Base-by-base conservation (phyloP, 495 filamentous ascomycete species). In the Podospora didyma region DNA sequence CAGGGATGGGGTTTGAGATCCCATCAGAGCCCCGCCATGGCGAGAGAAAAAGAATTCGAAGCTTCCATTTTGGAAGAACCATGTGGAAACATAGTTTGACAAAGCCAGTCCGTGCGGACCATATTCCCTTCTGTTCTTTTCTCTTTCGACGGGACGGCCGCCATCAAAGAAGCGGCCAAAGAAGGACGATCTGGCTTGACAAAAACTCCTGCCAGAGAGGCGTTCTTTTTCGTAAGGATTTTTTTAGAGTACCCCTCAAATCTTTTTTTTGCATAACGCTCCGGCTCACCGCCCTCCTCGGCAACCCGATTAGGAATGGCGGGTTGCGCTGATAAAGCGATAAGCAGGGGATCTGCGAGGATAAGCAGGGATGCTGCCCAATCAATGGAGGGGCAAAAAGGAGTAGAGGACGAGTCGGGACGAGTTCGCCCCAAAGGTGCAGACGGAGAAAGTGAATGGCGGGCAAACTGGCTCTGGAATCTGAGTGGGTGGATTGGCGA, bases 201-300 rank as follows among this genome's bases (percentile, higher is more conserved):
- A 31, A 9, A 31, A 31, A 31, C 9, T 9, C 26, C 26, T 4
- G 26, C 26, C 3, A 9, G 4, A 31, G 26, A 31, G 4, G 26
- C 4, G 26, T 31, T 31, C 9, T 31, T 31, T 31, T 31, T 31
- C 9, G 3, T 31, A 4, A 4, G 3, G 3, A 4, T 31, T 31
- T 31, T 31, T 50, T 59, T 59, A 26, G 37, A 35, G 42, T 46
- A 35, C 7, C 28, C 41, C 22, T 31, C 49, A 54, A 57, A 54
- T 46, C 53, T 66, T 62, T 63, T 63, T 63, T 53, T 39, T n/a
- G n/a, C 56, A 60, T 41, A 44, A 52, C 46, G 37, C 39, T 54
- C 59, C 59, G 22, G 48, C 54, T 65, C 65, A 65, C 65, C 65
- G 65, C 62, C 65, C 54, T 67, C 50, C 51, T 20, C 22, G 21